A percentile compares a stretch with the other conserved stretches of the same genome.
Conservation (phyloP, 345 rosid genomes). For the Litchi chinensis region DNA sequence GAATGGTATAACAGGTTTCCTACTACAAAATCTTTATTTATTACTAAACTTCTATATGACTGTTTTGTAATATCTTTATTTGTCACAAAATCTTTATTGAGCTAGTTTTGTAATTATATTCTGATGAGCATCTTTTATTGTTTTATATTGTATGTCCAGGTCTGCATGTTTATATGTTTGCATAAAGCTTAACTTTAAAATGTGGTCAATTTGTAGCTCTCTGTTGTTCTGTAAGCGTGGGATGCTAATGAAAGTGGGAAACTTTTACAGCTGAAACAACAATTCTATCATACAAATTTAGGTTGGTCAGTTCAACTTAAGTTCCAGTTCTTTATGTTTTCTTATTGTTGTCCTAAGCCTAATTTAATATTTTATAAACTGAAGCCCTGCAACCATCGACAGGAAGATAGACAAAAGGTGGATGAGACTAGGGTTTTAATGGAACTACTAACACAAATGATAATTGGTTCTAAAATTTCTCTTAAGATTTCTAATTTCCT, state of each 20-base stretch:
- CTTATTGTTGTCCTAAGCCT: background rate
- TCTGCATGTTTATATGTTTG: background rate
- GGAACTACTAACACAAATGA: background rate
- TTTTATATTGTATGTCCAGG: background rate
- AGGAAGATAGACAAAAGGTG: background rate
- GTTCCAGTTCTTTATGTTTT: background rate
- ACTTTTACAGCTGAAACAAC: slow-evolving; percentile 33
- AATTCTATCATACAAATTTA: slow-evolving; percentile 96
- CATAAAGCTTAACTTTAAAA: slow-evolving; percentile 1
- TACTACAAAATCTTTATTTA: background rate
- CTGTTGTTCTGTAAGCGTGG: slow-evolving; percentile 92
- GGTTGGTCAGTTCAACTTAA: slow-evolving; percentile 43
- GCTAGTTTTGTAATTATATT: background rate
- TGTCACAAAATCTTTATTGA: no score
- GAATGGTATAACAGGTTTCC: background rate
- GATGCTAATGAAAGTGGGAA: slow-evolving; percentile 92
- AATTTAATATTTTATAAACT: background rate
- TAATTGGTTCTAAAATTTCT: background rate
- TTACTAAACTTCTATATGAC: background rate
- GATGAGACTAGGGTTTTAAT: background rate
- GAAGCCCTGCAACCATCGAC: background rate
- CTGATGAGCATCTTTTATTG: background rate
- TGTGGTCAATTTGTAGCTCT: slow-evolving; percentile 52
- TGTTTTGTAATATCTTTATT: no score
- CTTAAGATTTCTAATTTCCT: background rate